A percentile compares a stretch with the other conserved stretches of the same genome.
Conservation (phyloP, 805 yeast species). For the Pichia exigua region DNA sequence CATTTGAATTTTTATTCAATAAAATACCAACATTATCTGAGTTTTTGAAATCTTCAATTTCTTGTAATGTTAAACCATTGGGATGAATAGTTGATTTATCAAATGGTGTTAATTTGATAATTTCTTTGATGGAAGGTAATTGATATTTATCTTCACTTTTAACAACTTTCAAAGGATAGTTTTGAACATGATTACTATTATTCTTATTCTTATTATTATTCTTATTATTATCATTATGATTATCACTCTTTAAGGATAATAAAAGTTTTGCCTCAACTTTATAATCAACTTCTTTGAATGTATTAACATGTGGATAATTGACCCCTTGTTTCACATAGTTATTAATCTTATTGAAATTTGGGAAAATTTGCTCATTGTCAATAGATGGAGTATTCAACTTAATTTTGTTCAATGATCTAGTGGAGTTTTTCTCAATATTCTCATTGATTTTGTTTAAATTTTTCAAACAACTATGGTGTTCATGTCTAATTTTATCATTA, state of each 20-base stretch:
- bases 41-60: conserved; percentile 7
- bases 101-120: conserved; percentile 11
- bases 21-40: conserved; percentile 3
- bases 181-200: conserved; percentile 10
- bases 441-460: conserved; percentile 24
- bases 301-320: conserved; percentile 2
- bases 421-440: conserved; percentile 24
- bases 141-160: conserved; percentile 8
- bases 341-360: conserved; percentile 16
- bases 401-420: not conserved
- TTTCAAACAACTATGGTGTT: conserved; percentile 32
- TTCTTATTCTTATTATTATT: no score
- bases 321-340: conserved; percentile 16
- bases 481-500: conserved; percentile 34
- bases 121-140: conserved; percentile 18
- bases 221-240: not conserved
- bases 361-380: conserved; percentile 5
- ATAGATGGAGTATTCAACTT: conserved; percentile 1
- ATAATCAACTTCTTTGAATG: not conserved
- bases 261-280: conserved; percentile 1
- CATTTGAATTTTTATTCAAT: conserved; percentile 5
- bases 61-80: conserved; percentile 10
- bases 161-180: conserved; percentile 6
- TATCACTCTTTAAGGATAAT: not conserved
- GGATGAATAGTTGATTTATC: conserved; percentile 17